These are phyloP conservation scores for Mycocentrospora acerina DNA, from an alignment of 2,329 filamentous ascomycete genomes.

Conservation along the genomic window DNA sequence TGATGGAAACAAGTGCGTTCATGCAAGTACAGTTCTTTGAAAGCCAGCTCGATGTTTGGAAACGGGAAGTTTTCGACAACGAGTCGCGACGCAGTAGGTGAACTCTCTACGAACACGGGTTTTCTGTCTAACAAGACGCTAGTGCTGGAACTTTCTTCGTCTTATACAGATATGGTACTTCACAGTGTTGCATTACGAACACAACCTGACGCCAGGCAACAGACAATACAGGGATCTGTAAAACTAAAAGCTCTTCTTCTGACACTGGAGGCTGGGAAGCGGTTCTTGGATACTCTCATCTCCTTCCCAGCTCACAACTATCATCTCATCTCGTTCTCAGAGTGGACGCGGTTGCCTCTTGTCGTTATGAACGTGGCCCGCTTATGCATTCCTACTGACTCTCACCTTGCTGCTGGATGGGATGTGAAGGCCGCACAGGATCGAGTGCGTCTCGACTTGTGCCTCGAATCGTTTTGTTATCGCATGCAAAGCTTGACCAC, in stretches of 20 bases:
- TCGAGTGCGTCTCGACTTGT: constrained; percentile 32
- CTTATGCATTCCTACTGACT: constrained; percentile 31
- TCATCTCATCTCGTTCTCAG: constrained; percentile 32
- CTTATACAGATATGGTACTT: constrained; percentile 30
- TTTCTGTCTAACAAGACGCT: neutral
- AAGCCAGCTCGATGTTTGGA: constrained; percentile 30
- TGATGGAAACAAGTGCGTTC: constrained; percentile 28
- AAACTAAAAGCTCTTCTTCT: constrained; percentile 29
- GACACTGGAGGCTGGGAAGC: constrained; percentile 62
- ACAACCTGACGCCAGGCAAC: neutral
- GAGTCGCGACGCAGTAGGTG: constrained; percentile 23
- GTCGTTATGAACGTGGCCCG: constrained; percentile 31
- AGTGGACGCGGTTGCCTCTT: constrained; percentile 36
- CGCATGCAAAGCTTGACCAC: constrained; percentile 33
- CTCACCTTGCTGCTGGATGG: constrained; percentile 28
- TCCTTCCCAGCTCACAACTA: constrained; percentile 63
- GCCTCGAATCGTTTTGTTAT: constrained; percentile 36
- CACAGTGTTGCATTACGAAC: constrained; percentile 29
- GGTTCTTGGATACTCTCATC: constrained; percentile 69
- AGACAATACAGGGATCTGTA: constrained; percentile 4
- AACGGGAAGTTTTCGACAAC: constrained; percentile 4
- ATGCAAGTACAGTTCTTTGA: constrained; percentile 34
- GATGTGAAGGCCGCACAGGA: constrained; percentile 36
- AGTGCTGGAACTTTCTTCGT: constrained; percentile 32
- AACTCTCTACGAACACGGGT: too few relatives aligned